These are phyloP conservation scores for Vicia villosa DNA, from an alignment of 306 rosid genomes.

Conservation along the genomic window DNA sequence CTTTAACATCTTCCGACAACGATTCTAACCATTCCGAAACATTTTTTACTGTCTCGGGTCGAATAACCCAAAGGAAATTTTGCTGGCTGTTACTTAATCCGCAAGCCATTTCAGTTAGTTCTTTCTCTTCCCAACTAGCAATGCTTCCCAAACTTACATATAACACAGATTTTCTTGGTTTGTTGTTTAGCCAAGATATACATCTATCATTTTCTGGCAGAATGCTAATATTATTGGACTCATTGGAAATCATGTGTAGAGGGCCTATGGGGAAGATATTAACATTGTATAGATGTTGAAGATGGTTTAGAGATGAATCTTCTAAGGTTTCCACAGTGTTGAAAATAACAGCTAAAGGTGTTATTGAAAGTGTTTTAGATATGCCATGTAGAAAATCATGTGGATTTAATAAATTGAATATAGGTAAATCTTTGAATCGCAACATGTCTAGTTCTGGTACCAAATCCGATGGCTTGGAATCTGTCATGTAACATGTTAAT, in stretches of 20 bases:
- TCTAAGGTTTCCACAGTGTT: conserved; percentile 52
- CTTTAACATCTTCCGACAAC: conserved; percentile 25
- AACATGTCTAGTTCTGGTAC: conserved; percentile 50
- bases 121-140: conserved; percentile 48
- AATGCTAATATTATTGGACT: conserved; percentile 25
- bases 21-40: conserved; percentile 29
- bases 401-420: not conserved
- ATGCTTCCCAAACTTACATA: conserved; percentile 65
- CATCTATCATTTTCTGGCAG: conserved; percentile 35
- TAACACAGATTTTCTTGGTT: conserved; percentile 32
- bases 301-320: conserved; percentile 21
- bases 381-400: not conserved
- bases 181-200: conserved; percentile 47
- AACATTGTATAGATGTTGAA: conserved; percentile 32
- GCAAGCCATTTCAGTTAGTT: conserved; percentile 49
- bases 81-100: conserved; percentile 55
- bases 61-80: conserved; percentile 52
- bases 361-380: not conserved
- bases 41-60: not conserved
- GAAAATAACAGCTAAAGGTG: conserved; percentile 47
- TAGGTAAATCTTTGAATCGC: conserved; percentile 58
- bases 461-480: conserved; percentile 6
- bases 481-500: conserved; percentile 30
- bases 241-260: conserved; percentile 40
- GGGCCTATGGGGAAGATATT: conserved; percentile 53